Evolutionary conservation across 1,284 basidiomycete species (phyloP).

Genomic region (Xerocomus amazonicus): DNA sequence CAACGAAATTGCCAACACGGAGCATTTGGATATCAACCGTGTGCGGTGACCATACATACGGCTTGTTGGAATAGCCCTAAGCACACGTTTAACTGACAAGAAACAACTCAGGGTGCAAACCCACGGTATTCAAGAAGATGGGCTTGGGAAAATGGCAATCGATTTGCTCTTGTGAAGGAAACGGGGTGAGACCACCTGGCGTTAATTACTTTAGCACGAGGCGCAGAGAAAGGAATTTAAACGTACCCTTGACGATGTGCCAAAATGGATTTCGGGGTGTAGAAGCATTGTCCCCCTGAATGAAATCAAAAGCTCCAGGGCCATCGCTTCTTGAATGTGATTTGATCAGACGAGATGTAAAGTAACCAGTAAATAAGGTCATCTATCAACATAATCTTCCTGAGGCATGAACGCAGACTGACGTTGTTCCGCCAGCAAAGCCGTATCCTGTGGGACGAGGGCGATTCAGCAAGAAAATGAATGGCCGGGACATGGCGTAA

Average conservation of each 20-base stretch:
- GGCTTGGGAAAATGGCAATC: conserved; percentile 81
- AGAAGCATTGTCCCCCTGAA: conserved; percentile 72
- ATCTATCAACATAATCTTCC: background rate
- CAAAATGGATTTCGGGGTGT: conserved; percentile 73
- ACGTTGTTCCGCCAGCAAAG: conserved; percentile 82
- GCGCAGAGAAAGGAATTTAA: background rate
- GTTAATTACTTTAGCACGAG: background rate
- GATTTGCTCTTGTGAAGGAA: conserved; percentile 56
- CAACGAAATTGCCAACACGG: conserved; percentile 75
- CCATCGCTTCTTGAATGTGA: conserved; percentile 51
- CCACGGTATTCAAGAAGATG: conserved; percentile 62
- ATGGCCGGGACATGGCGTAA: background rate
- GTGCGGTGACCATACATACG: conserved; percentile 75
- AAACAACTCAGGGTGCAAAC: background rate
- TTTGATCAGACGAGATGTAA: background rate
- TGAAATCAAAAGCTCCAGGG: conserved; percentile 78
- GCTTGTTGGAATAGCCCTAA: conserved; percentile 60
- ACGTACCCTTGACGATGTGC: conserved; percentile 69
- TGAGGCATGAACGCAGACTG: conserved; percentile 21
- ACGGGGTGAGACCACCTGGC: conserved; percentile 50
- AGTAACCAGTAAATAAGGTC: background rate
- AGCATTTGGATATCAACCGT: conserved; percentile 80
- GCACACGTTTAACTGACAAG: background rate
- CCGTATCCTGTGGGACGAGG: conserved; percentile 47
- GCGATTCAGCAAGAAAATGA: background rate